phyloP scores from a whole-genome alignment of 140 eudicot genomes.

The Cichorium intybus region DNA sequence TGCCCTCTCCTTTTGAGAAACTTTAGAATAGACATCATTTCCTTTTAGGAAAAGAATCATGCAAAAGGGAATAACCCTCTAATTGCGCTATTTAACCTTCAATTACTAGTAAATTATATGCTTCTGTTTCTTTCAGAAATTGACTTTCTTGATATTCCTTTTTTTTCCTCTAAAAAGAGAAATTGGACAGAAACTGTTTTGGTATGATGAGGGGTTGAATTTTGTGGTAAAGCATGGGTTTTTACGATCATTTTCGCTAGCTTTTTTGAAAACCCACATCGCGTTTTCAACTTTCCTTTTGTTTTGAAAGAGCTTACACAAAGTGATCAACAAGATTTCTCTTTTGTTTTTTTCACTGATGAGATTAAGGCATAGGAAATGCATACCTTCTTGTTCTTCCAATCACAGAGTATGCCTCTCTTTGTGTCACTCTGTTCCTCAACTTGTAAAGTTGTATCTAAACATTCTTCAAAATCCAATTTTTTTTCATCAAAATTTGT shows the following conservation, averaged over 20 bases:
- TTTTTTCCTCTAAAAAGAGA: slow-evolving; percentile 11
- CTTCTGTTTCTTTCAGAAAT: not conserved
- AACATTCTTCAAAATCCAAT: not conserved
- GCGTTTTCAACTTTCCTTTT: slow-evolving; percentile 17
- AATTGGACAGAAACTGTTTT: not conserved
- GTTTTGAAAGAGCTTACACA: slow-evolving; percentile 17
- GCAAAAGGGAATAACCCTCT: slow-evolving; percentile 16
- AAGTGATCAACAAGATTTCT: slow-evolving; percentile 26
- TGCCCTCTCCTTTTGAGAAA: slow-evolving; percentile 4
- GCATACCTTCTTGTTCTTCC: slow-evolving; percentile 81
- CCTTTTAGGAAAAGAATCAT: slow-evolving; percentile 27
- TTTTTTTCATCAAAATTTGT: not conserved
- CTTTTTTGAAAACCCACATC: slow-evolving; percentile 19
- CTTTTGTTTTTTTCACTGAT: slow-evolving; percentile 40
- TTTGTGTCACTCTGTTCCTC: not conserved
- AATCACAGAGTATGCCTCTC: slow-evolving; percentile 45
- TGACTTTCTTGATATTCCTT: slow-evolving; percentile 10
- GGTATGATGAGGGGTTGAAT: slow-evolving; percentile 59
- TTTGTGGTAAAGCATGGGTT: slow-evolving; percentile 51
- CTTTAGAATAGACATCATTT: slow-evolving; percentile 21
- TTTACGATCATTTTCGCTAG: slow-evolving; percentile 39
- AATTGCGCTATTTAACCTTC: slow-evolving; percentile 22
- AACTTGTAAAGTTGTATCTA: not conserved
- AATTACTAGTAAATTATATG: not conserved
- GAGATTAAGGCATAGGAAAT: slow-evolving; percentile 72